phyloP scores from a whole-genome alignment of 2,329 filamentous ascomycete genomes.

The Rutstroemia sydowiana region DNA sequence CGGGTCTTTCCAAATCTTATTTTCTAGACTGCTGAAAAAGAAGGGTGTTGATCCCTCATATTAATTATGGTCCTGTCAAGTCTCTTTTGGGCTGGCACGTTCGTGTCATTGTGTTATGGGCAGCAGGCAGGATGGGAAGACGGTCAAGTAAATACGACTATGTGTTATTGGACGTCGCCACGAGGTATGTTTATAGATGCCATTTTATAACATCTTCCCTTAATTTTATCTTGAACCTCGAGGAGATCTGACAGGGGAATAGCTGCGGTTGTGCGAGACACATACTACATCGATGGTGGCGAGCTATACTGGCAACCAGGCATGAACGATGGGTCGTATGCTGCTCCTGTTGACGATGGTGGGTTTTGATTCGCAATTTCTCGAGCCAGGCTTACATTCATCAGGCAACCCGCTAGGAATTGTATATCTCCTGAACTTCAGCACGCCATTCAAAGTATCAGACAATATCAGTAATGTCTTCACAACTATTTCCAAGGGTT shows the following conservation, averaged over 20 bases:
- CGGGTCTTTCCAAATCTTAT: conserved; percentile 12
- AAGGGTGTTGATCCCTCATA: neutral
- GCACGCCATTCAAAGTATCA: conserved; percentile 44
- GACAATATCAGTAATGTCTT: conserved; percentile 49
- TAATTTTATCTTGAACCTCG: neutral
- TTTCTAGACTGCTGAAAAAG: neutral
- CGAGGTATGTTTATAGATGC: conserved; percentile 29
- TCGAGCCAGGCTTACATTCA: conserved; percentile 7
- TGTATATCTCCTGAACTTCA: conserved; percentile 53
- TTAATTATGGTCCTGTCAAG: conserved; percentile 15
- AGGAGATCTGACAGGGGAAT: conserved; percentile 20
- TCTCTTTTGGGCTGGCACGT: conserved; percentile 12
- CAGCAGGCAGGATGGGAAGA: conserved; percentile 43
- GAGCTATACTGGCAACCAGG: conserved; percentile 45
- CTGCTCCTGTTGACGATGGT: conserved; percentile 36
- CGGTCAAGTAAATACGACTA: conserved; percentile 47
- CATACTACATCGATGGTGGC: conserved; percentile 60
- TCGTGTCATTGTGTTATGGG: conserved; percentile 28
- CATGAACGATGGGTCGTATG: conserved; percentile 37
- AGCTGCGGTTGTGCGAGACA: conserved; percentile 54
- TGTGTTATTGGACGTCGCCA: conserved; percentile 48
- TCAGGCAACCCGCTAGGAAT: conserved; percentile 45
- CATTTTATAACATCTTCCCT: neutral
- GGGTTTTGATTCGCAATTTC: neutral
- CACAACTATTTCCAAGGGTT: conserved; percentile 39